Percentiles rank a stretch among this genome's conserved stretches.
Conservation (phyloP, 2,329 filamentous ascomycete species). For the Verticillium nonalfalfae region DNA sequence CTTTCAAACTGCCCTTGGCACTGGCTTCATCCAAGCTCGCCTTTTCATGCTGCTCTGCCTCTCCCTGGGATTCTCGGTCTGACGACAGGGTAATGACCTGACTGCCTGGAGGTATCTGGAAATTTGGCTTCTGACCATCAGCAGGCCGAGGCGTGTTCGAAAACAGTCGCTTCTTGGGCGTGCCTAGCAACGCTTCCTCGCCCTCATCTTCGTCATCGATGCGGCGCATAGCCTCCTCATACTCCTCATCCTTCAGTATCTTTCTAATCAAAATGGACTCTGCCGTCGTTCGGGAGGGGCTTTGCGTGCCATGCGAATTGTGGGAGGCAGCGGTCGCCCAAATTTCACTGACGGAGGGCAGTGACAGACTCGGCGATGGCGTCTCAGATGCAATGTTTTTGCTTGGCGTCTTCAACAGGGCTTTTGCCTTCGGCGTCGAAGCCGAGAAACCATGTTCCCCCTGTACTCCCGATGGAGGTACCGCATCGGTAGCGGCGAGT, state of each 20-base stretch:
- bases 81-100: slow-evolving; percentile 25
- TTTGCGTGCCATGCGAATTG: slow-evolving; percentile 28
- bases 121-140: not conserved
- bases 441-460: slow-evolving; percentile 2
- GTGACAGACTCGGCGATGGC: slow-evolving; percentile 12
- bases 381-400: not conserved
- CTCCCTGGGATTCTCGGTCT: slow-evolving; percentile 4
- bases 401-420: not conserved
- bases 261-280: slow-evolving; percentile 14
- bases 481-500: not conserved
- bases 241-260: slow-evolving; percentile 24
- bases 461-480: slow-evolving; percentile 2
- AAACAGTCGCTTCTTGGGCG: slow-evolving; percentile 17
- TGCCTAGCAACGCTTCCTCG: slow-evolving; percentile 10
- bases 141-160: slow-evolving; percentile 24
- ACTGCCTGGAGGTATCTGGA: slow-evolving; percentile 13
- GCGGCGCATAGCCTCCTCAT: slow-evolving; percentile 36
- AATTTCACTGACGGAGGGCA: slow-evolving; percentile 27
- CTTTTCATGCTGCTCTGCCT: slow-evolving; percentile 17
- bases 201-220: slow-evolving; percentile 26
- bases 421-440: slow-evolving; percentile 2
- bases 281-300: slow-evolving; percentile 13
- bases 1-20: slow-evolving; percentile 16
- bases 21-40: slow-evolving; percentile 33
- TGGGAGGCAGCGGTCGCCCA: slow-evolving; percentile 28